Percentiles rank a stretch among this genome's conserved stretches.
These are phyloP conservation scores for Sugiyamaella boreocaroliniensis DNA, from an alignment of 805 yeast species.

Conservation along the genomic window DNA sequence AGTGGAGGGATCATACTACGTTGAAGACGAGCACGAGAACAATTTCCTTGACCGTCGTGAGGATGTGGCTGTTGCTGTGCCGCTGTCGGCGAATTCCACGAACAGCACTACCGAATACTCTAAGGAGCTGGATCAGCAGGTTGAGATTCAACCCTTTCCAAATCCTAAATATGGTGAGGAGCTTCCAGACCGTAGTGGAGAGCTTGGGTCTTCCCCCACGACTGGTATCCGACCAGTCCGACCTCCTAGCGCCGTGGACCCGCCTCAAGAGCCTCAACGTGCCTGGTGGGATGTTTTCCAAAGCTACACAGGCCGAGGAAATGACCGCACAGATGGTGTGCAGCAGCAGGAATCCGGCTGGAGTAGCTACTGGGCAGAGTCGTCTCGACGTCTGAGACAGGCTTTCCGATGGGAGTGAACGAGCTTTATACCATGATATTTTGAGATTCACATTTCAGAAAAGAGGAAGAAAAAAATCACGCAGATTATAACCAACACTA, in stretches of 20 bases:
- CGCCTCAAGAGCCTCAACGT: neutral
- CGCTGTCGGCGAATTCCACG: neutral
- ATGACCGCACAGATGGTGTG: neutral
- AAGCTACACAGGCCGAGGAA: neutral
- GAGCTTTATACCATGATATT: no score
- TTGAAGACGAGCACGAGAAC: neutral
- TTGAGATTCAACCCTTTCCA: neutral
- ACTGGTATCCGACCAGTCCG: neutral
- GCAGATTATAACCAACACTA: no score
- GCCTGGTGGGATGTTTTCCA: neutral
- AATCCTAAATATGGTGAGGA: neutral
- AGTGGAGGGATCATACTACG: neutral
- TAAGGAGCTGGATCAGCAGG: neutral
- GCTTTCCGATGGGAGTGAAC: neutral
- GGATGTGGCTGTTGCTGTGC: neutral
- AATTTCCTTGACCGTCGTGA: neutral
- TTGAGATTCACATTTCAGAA: no score
- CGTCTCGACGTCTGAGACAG: neutral
- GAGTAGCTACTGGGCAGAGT: neutral
- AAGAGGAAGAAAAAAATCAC: no score
- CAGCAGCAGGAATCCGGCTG: neutral
- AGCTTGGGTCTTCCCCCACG: neutral
- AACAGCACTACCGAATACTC: neutral
- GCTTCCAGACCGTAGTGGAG: neutral
- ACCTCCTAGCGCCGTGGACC: neutral